Base-by-base conservation (phyloP, 805 yeast species). In the Candida broadrunensis region DNA sequence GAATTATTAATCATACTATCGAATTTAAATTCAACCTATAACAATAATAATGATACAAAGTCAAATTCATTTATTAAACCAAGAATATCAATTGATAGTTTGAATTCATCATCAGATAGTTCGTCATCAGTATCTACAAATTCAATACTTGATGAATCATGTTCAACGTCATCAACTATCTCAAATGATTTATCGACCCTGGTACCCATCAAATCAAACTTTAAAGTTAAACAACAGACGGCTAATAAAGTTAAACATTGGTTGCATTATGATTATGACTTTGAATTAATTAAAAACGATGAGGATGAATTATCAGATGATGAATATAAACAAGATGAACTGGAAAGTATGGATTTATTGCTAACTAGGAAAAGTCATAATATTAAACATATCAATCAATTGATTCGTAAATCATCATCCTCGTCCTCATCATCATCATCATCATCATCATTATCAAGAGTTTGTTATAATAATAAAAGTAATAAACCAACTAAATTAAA, bases 251-350 rank as follows among this genome's bases (percentile, higher is more conserved):
- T 30, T 34, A 51, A 41, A 39, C 50, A 61, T 13, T 63, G 70
- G 70, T 43, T 63, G 5, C 56, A 61, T 59, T 62, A 56, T 44
- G 68, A 62, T 14, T 50, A 48, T 33, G 70, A 63, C 40, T 50
- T 47, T 29, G 54, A 55, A 24, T 45, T 55, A 30, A 38, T 49
- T 19, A 42, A 51, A 31, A 35, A 44, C 31, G 55, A 53, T 6
- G 47, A 44, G 26, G 42, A 48, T 9, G 56, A 49, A 32, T 52
- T 45, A 23, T 54, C 46, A 14, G 14, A 24, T 16, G 18, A n/a
- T 15, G 32, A 29, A 5, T 4, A 29, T 29, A 18, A 29, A 5
- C 18, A 29, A 14, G 32, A 29, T 14, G 17, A 15, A 5, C 5
- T 3, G 29, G 12, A 5, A 8, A 26, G 29, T n/a, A 11, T 26